phyloP scores from a whole-genome alignment of 2,329 filamentous ascomycete genomes.

The Drechslera avenae region DNA sequence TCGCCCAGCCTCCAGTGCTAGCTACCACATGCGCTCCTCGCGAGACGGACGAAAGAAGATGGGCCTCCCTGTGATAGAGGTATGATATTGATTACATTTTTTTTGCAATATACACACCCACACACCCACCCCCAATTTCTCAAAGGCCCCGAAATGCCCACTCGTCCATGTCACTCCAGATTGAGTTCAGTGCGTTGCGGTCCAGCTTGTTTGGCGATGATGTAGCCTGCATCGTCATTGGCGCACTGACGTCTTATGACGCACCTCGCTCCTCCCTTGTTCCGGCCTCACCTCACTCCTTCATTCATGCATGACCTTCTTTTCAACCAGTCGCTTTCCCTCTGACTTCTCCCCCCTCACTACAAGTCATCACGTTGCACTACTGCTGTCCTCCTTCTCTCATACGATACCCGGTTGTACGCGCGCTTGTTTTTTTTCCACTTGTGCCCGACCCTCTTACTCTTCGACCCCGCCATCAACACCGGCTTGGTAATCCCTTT shows the following conservation, averaged over 20 bases:
- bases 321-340: slow-evolving; percentile 24
- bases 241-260: slow-evolving; percentile 12
- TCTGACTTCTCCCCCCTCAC: slow-evolving; percentile 15
- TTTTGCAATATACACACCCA: no score
- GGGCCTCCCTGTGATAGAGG: slow-evolving; percentile 43
- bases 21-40: slow-evolving; percentile 19
- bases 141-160: no score
- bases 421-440: slow-evolving; percentile 17
- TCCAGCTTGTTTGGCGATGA: slow-evolving; percentile 29
- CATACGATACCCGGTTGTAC: slow-evolving; percentile 22
- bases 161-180: neutral
- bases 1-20: neutral
- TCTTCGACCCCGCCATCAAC: slow-evolving; percentile 26
- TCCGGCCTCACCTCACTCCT: slow-evolving; percentile 21
- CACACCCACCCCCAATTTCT: no score
- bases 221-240: slow-evolving; percentile 35
- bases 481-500: slow-evolving; percentile 20
- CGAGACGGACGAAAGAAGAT: slow-evolving; percentile 28
- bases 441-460: slow-evolving; percentile 18
- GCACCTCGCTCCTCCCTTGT: slow-evolving; percentile 29
- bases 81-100: slow-evolving; percentile 33
- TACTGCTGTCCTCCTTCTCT: slow-evolving; percentile 17
- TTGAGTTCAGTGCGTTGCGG: slow-evolving; percentile 5
- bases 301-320: slow-evolving; percentile 30
- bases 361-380: slow-evolving; percentile 18